Conservation (phyloP, 768 basidiomycete genomes). For the Rhizopogon sp. region DNA sequence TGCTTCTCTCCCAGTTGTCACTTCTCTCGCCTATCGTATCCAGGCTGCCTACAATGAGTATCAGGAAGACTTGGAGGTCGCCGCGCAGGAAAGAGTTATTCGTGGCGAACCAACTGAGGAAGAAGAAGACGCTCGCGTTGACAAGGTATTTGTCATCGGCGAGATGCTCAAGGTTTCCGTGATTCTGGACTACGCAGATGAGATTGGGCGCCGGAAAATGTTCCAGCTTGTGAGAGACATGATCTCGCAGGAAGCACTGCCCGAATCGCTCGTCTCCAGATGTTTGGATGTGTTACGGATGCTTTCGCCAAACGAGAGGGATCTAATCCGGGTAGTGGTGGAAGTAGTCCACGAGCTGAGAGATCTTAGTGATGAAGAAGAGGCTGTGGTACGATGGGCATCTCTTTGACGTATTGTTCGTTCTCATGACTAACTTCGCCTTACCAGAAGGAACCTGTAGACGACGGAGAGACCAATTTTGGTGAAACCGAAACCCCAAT, state of each 20-base stretch:
- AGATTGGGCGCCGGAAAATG: constrained; percentile 87
- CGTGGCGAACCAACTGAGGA: constrained; percentile 30
- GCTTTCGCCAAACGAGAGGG: constrained; percentile 69
- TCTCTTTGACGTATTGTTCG: not conserved
- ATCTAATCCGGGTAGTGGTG: constrained; percentile 84
- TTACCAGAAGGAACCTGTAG: constrained; percentile 18
- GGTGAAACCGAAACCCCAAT: constrained; percentile 27
- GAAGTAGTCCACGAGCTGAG: constrained; percentile 83
- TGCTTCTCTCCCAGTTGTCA: constrained; percentile 76
- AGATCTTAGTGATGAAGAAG: constrained; percentile 36
- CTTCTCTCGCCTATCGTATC: constrained; percentile 70
- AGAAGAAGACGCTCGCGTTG: constrained; percentile 43
- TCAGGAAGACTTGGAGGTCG: constrained; percentile 35
- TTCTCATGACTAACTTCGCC: not conserved
- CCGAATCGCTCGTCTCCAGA: constrained; percentile 59
- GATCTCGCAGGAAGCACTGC: constrained; percentile 67
- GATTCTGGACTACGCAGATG: constrained; percentile 86
- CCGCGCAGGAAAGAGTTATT: constrained; percentile 31
- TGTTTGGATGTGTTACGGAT: constrained; percentile 82
- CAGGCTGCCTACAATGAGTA: constrained; percentile 67
- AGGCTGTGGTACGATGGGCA: constrained; percentile 23
- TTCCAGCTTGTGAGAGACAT: constrained; percentile 82
- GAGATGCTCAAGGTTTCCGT: constrained; percentile 79
- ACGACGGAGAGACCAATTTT: constrained; percentile 31
- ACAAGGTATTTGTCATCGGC: constrained; percentile 64